A percentile compares a stretch with the other conserved stretches of the same genome.
phyloP scores from a whole-genome alignment of 495 filamentous ascomycete genomes.

The Neurospora sp. region DNA sequence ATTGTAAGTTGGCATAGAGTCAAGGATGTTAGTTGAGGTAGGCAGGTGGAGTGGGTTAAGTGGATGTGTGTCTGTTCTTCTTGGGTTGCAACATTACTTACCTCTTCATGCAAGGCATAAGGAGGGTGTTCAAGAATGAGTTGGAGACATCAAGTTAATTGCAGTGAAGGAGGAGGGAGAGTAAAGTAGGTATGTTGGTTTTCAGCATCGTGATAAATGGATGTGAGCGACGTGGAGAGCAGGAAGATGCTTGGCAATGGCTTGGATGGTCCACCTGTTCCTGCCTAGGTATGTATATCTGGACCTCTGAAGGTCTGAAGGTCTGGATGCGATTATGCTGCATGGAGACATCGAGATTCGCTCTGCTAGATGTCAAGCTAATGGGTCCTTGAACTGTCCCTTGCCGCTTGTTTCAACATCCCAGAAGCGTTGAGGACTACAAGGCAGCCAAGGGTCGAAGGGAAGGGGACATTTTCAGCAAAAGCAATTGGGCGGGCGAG shows the following conservation, averaged over 20 bases:
- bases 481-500: neutral
- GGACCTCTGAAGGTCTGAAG: neutral
- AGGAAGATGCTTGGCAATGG: neutral
- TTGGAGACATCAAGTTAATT: neutral
- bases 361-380: neutral
- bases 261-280: neutral
- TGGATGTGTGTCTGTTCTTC: neutral
- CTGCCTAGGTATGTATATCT: neutral
- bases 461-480: neutral
- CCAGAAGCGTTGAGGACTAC: neutral
- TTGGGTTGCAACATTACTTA: neutral
- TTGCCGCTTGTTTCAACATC: neutral
- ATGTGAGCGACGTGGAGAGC: neutral
- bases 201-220: neutral
- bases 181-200: neutral
- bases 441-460: neutral
- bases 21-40: neutral
- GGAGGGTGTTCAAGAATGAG: neutral
- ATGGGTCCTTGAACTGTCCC: neutral
- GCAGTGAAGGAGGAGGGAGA: neutral
- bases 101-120: neutral
- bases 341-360: neutral
- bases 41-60: neutral
- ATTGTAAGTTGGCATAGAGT: neutral
- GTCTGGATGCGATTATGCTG: neutral